A percentile compares a stretch with the other conserved stretches of the same genome.
phyloP scores from a whole-genome alignment of 2,329 filamentous ascomycete genomes.

The Fusarium penzigii region DNA sequence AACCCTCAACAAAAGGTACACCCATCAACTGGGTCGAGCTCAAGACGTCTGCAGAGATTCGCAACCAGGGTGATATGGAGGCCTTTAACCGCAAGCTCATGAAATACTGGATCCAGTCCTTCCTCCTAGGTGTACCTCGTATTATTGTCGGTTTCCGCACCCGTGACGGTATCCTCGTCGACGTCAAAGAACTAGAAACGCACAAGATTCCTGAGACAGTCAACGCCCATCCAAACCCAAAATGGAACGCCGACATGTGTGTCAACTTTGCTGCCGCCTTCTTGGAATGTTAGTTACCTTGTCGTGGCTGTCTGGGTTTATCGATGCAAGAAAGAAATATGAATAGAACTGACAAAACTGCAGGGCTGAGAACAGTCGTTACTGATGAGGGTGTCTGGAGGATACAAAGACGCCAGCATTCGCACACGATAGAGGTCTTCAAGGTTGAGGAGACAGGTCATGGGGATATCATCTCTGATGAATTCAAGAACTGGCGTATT shows the following conservation, averaged over 20 bases:
- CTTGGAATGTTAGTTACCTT: slow-evolving; percentile 65
- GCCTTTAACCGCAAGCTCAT: slow-evolving; percentile 88
- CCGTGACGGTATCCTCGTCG: slow-evolving; percentile 67
- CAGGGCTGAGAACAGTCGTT: slow-evolving; percentile 64
- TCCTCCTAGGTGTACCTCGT: slow-evolving; percentile 87
- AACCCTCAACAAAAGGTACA: slow-evolving; percentile 64
- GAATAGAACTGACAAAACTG: slow-evolving; percentile 15
- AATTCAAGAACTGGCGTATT: slow-evolving; percentile 76
- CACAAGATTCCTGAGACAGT: slow-evolving; percentile 76
- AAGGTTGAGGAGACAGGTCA: slow-evolving; percentile 70
- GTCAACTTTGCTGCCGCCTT: slow-evolving; percentile 86
- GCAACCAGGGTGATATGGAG: slow-evolving; percentile 65
- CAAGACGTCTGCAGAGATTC: slow-evolving; percentile 81
- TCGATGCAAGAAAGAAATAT: neutral
- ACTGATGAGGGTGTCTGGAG: slow-evolving; percentile 79
- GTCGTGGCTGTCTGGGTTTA: neutral
- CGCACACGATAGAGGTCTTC: slow-evolving; percentile 70
- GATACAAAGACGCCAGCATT: slow-evolving; percentile 66
- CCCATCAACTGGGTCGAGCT: slow-evolving; percentile 92
- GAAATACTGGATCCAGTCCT: slow-evolving; percentile 97
- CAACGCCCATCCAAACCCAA: slow-evolving; percentile 61
- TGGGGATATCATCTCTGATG: slow-evolving; percentile 72
- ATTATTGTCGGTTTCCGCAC: slow-evolving; percentile 89
- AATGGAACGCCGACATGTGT: slow-evolving; percentile 91
- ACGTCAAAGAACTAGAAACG: slow-evolving; percentile 78